Base-by-base conservation (phyloP, 169 alveolate species). In the Plasmodium vivax region DNA sequence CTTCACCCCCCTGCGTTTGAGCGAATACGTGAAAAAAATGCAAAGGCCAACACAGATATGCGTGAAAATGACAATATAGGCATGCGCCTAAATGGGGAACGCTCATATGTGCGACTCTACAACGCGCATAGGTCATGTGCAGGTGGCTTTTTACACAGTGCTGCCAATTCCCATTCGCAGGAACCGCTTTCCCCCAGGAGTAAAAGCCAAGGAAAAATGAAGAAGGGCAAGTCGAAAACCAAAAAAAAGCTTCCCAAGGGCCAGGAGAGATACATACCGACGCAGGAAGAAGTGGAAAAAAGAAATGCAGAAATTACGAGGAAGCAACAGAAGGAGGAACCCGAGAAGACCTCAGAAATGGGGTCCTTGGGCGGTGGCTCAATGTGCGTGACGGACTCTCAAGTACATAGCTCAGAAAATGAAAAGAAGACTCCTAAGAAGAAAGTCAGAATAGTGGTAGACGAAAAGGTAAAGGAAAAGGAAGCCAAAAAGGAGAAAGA, bases 241-340 rank as follows among this genome's bases (percentile, higher is more conserved):
- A 85, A 85, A 85, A 85, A 85, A 54, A 85, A 47, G 56, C 58
- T 85, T 16, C 93, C 93, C 56, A 85, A 85, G 58, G 93, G 93
- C 3, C 47, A 74, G 36, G 34, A 73, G 51, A 73, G 93, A 85
- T 85, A 85, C 41, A 74, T 85, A 7, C 93, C 93, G 36, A 85
- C 93, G 34, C 93, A 85, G 47, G 93, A 85, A 73, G 93, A 85
- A 47, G 93, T 85, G 34, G 93, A 85, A 85, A 51, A 84, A 85
- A 73, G 93, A 74, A 85, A 85, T 62, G 93, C 80, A 14, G 93
- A 85, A 85, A 85, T 85, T 74, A 23, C 83, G 27, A 85, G 93
- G 51, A 85, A 74, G 36, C 75, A 36, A 85, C 56, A 73, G 32
- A 47, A 58, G 45, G 93, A 73, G 6, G 73, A 73, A 12, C 56